A percentile compares a stretch with the other conserved stretches of the same genome.
Evolutionary conservation across 1,284 basidiomycete genomes (phyloP).

Genomic region (Puccinia triticina): DNA sequence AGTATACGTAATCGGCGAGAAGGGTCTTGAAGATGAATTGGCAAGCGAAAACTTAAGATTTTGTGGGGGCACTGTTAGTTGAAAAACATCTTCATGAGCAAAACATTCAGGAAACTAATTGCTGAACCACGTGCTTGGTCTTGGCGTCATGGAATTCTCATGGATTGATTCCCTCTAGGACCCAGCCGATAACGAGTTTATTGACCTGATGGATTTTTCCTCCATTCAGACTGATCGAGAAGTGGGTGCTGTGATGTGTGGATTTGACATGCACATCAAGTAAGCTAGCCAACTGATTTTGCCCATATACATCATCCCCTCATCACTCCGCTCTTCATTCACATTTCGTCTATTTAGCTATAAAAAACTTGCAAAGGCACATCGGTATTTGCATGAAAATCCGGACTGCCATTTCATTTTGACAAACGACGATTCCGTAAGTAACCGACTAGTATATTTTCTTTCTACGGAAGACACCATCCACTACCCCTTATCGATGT

Average conservation of each 20-base stretch:
- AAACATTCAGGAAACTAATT: background rate
- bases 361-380: slow-evolving; percentile 89
- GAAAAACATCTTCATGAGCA: slow-evolving; percentile 55
- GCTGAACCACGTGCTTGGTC: background rate
- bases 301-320: background rate
- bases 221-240: slow-evolving; percentile 73
- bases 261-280: slow-evolving; percentile 66
- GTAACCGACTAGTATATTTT: slow-evolving; percentile 58
- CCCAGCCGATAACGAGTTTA: slow-evolving; percentile 76
- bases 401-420: slow-evolving; percentile 81
- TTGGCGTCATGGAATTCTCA: background rate
- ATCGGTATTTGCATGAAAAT: slow-evolving; percentile 81
- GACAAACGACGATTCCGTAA: slow-evolving; percentile 81
- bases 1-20: slow-evolving; percentile 93
- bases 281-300: slow-evolving; percentile 4
- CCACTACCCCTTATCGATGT: slow-evolving; percentile 5
- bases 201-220: slow-evolving; percentile 71
- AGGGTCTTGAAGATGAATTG: slow-evolving; percentile 89
- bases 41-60: slow-evolving; percentile 76
- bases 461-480: slow-evolving; percentile 39
- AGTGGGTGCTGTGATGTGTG: slow-evolving; percentile 88
- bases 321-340: slow-evolving; percentile 29
- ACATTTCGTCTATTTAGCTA: slow-evolving; percentile 70
- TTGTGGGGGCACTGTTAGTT: slow-evolving; percentile 78
- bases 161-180: slow-evolving; percentile 66